These are phyloP conservation scores for Fusarium citri DNA, from an alignment of 2,329 filamentous ascomycete genomes.

Conservation along the genomic window DNA sequence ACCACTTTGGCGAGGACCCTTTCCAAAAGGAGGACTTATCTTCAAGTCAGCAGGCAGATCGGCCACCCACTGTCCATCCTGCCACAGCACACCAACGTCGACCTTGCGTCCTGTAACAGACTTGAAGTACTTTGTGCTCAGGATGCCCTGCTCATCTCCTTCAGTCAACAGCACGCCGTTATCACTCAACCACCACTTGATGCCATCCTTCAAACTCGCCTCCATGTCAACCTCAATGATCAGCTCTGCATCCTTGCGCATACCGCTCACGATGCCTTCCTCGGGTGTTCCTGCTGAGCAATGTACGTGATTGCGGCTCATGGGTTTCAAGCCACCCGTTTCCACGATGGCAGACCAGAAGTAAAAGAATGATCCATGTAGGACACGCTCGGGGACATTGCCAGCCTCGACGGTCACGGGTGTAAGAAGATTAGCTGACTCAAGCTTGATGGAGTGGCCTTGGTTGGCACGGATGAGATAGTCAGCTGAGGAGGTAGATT, in stretches of 20 bases:
- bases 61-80: slow-evolving; percentile 72
- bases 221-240: slow-evolving; percentile 81
- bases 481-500: slow-evolving; percentile 65
- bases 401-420: slow-evolving; percentile 70
- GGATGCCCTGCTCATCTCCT: slow-evolving; percentile 67
- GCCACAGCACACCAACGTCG: slow-evolving; percentile 75
- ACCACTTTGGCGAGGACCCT: slow-evolving; percentile 58
- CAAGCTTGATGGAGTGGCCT: slow-evolving; percentile 85
- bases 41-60: slow-evolving; percentile 73
- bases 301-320: slow-evolving; percentile 90
- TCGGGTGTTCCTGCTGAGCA: slow-evolving; percentile 80
- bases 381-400: slow-evolving; percentile 73
- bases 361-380: slow-evolving; percentile 90
- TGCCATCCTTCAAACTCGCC: slow-evolving; percentile 70
- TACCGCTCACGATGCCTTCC: slow-evolving; percentile 77
- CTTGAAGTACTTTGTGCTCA: slow-evolving; percentile 76
- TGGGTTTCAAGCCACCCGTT: slow-evolving; percentile 81
- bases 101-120: slow-evolving; percentile 72
- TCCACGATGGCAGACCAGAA: slow-evolving; percentile 81
- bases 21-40: slow-evolving; percentile 60
- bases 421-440: slow-evolving; percentile 76
- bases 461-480: slow-evolving; percentile 96
- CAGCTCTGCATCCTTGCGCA: slow-evolving; percentile 81
- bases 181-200: slow-evolving; percentile 82
- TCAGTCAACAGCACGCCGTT: slow-evolving; percentile 80